phyloP scores from a whole-genome alignment of 805 yeast species.

The Ascoidea asiatica region DNA sequence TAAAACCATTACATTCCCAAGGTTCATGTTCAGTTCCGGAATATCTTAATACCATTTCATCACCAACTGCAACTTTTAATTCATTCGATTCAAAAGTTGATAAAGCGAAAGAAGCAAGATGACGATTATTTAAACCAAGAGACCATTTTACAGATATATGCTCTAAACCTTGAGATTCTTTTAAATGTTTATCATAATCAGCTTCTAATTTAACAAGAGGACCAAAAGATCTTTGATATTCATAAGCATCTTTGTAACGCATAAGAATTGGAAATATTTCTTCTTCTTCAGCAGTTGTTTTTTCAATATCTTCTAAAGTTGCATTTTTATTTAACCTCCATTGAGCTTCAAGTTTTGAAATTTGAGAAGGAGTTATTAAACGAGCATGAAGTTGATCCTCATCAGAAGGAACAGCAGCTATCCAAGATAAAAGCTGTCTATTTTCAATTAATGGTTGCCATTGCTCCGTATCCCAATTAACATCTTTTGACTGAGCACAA shows the following conservation, averaged over 20 bases:
- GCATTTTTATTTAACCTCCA: constrained; percentile 70
- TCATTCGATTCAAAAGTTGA: constrained; percentile 55
- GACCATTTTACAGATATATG: constrained; percentile 68
- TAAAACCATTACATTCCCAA: constrained; percentile 65
- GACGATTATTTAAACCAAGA: constrained; percentile 46
- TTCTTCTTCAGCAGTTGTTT: constrained; percentile 32
- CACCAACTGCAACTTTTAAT: constrained; percentile 70
- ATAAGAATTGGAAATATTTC: constrained; percentile 60
- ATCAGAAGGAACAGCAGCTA: constrained; percentile 56
- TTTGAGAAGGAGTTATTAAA: constrained; percentile 47
- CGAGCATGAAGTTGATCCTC: constrained; percentile 45
- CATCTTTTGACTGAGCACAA: constrained; percentile 64
- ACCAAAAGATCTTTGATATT: constrained; percentile 74
- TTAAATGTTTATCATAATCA: constrained; percentile 59
- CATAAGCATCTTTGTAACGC: constrained; percentile 71
- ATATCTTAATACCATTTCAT: constrained; percentile 59
- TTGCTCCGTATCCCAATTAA: constrained; percentile 74
- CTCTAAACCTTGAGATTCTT: constrained; percentile 67
- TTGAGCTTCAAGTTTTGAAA: constrained; percentile 59
- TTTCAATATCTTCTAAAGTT: constrained; percentile 52
- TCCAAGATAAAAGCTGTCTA: constrained; percentile 69
- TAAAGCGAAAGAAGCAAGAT: constrained; percentile 54
- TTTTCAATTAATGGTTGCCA: constrained; percentile 85
- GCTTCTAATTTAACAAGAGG: constrained; percentile 77
- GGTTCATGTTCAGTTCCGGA: constrained; percentile 39